Evolutionary conservation across 140 eudicot species (phyloP).

Genomic region (Anethum foeniculum): DNA sequence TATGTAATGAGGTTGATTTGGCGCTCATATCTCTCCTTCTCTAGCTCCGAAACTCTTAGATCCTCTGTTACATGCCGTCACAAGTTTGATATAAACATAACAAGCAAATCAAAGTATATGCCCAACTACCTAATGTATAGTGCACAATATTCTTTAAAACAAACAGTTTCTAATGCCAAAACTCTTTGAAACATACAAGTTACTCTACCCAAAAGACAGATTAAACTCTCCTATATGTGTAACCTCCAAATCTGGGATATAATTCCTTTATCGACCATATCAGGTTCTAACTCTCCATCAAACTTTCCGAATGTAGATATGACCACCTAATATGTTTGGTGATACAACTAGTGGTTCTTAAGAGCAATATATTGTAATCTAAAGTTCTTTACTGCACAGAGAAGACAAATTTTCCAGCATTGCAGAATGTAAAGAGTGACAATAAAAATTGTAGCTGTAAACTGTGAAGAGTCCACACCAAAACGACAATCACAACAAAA

Average conservation of each 20-base stretch:
- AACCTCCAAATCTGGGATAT: not conserved
- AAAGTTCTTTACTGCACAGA: not conserved
- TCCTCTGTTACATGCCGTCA: not conserved
- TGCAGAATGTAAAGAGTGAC: not conserved
- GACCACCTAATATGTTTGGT: not conserved
- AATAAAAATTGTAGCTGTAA: not conserved
- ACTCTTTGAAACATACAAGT: not conserved
- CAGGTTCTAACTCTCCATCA: not conserved
- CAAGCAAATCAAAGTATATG: not conserved
- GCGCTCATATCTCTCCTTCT: conserved; percentile 9
- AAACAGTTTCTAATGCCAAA: not conserved
- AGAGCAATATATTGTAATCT: not conserved
- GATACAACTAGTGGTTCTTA: not conserved
- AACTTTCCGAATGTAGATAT: not conserved
- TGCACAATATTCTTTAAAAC: not conserved
- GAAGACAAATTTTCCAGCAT: not conserved
- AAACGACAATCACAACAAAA: not conserved
- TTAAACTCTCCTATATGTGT: not conserved
- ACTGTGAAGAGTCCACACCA: not conserved
- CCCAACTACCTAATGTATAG: not conserved
- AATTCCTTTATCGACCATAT: not conserved
- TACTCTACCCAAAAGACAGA: not conserved
- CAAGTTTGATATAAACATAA: not conserved
- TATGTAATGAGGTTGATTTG: conserved; percentile 12
- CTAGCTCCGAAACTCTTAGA: not conserved